phyloP scores from a whole-genome alignment of 148 eudicot species.

The Limonium bicolor region DNA sequence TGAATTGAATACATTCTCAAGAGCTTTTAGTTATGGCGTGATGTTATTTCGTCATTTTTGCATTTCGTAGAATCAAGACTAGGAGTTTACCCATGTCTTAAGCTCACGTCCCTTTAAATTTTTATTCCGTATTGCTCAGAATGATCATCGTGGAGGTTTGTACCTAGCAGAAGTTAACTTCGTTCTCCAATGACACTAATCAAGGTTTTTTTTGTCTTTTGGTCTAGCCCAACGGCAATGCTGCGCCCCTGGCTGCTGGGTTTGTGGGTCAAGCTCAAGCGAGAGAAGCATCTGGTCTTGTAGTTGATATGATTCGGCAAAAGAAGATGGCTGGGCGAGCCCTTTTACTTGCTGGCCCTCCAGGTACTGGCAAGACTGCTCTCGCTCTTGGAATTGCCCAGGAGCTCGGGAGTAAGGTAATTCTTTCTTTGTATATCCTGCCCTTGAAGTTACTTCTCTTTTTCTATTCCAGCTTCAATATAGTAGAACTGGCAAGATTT shows the following conservation, averaged over 20 bases:
- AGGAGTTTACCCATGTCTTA: no score
- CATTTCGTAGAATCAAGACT: no score
- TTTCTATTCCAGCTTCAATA: neutral
- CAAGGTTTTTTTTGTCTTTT: no score
- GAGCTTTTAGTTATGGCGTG: no score
- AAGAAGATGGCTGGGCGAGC: constrained; percentile 97
- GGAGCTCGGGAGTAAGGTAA: constrained; percentile 96
- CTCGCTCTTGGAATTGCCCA: constrained; percentile 90
- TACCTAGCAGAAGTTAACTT: no score
- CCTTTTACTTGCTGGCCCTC: constrained; percentile 89
- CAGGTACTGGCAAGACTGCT: constrained; percentile 95
- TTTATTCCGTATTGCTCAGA: no score
- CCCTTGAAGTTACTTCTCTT: neutral
- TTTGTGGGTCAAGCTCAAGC: constrained; percentile 87
- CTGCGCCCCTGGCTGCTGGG: constrained; percentile 69
- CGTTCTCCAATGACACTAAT: no score
- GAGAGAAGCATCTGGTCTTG: constrained; percentile 86
- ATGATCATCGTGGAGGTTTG: no score
- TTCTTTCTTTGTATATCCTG: neutral
- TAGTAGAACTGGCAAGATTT: no score
- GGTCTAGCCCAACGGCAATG: constrained; percentile 57
- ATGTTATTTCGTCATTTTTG: no score
- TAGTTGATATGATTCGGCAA: constrained; percentile 97
- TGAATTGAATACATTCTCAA: no score
- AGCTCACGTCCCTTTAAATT: no score